phyloP scores from a whole-genome alignment of 306 rosid species.

The Lathyrus tuberosus region DNA sequence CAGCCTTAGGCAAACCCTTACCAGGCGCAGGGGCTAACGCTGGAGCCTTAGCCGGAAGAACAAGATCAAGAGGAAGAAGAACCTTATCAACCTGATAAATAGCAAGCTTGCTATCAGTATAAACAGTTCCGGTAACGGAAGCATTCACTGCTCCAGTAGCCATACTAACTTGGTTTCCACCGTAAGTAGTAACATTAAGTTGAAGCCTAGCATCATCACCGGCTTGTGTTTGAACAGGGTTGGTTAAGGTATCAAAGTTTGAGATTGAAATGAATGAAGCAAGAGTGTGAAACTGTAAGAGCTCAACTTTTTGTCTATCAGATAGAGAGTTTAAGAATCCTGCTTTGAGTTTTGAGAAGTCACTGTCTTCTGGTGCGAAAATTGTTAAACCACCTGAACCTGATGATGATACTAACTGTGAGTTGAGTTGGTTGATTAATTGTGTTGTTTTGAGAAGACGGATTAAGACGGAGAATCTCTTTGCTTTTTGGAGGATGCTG shows the following conservation, averaged over 20 bases:
- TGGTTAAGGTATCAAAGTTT: conserved; percentile 69
- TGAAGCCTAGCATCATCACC: conserved; percentile 64
- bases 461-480: conserved; percentile 56
- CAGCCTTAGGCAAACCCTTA: conserved; percentile 39
- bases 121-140: conserved; percentile 59
- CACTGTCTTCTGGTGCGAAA: conserved; percentile 63
- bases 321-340: conserved; percentile 64
- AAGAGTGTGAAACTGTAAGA: conserved; percentile 64
- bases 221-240: conserved; percentile 73
- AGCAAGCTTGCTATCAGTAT: conserved; percentile 57
- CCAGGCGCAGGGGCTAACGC: conserved; percentile 47
- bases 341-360: conserved; percentile 63
- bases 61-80: conserved; percentile 65
- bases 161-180: conserved; percentile 59
- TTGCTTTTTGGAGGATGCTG: conserved; percentile 61
- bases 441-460: conserved; percentile 63
- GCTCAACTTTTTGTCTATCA: conserved; percentile 60
- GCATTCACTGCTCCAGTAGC: conserved; percentile 74
- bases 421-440: conserved; percentile 53
- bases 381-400: conserved; percentile 58
- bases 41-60: conserved; percentile 55
- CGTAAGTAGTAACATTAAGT: conserved; percentile 57
- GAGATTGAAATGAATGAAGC: conserved; percentile 52
- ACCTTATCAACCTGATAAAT: conserved; percentile 66
- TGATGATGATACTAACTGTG: conserved; percentile 59